Evolutionary conservation across 2,329 filamentous ascomycete genomes (phyloP).

Genomic region (Ceratocystiopsis sp.): DNA sequence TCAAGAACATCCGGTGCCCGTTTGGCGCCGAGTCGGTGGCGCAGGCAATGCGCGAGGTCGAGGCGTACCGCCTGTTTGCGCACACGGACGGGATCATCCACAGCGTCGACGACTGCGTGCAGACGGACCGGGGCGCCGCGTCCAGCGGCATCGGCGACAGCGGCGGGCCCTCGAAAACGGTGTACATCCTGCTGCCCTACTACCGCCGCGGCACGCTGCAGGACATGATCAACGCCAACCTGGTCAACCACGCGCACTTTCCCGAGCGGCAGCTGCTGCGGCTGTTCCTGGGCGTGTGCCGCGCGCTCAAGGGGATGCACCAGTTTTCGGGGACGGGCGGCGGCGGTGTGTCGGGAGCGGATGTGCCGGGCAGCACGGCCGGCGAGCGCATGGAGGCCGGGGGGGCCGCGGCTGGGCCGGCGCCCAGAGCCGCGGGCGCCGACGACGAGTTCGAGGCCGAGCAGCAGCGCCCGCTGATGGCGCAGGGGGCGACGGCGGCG

Average conservation of each 20-base stretch:
- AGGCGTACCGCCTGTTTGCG: conserved; percentile 83
- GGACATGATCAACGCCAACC: conserved; percentile 95
- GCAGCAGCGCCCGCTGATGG: conserved; percentile 72
- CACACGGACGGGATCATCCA: conserved; percentile 75
- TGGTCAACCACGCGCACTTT: conserved; percentile 86
- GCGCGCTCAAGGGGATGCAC: conserved; percentile 80
- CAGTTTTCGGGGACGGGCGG: conserved; percentile 36
- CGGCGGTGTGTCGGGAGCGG: conserved; percentile 1
- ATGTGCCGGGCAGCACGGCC: conserved; percentile 6
- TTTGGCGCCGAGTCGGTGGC: conserved; percentile 94
- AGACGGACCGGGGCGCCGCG: conserved; percentile 46
- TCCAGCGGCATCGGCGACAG: conserved; percentile 28
- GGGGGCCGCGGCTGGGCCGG: conserved; percentile 5
- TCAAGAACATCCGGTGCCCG: conserved; percentile 98
- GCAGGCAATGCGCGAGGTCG: conserved; percentile 89
- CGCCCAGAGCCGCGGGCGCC: conserved; percentile 25
- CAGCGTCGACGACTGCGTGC: conserved; percentile 66
- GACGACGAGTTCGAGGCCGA: conserved; percentile 45
- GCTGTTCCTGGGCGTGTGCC: conserved; percentile 81
- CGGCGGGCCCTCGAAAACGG: conserved; percentile 60
- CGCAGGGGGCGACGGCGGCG: conserved; percentile 43
- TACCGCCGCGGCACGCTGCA: conserved; percentile 91
- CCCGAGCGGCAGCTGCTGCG: conserved; percentile 78
- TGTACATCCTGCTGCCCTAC: conserved; percentile 92
- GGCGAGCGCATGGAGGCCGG: conserved; percentile 30